A percentile compares a stretch with the other conserved stretches of the same genome.
These are phyloP conservation scores for Fusarium albosuccineum DNA, from an alignment of 2,329 filamentous ascomycete genomes.

Conservation along the genomic window DNA sequence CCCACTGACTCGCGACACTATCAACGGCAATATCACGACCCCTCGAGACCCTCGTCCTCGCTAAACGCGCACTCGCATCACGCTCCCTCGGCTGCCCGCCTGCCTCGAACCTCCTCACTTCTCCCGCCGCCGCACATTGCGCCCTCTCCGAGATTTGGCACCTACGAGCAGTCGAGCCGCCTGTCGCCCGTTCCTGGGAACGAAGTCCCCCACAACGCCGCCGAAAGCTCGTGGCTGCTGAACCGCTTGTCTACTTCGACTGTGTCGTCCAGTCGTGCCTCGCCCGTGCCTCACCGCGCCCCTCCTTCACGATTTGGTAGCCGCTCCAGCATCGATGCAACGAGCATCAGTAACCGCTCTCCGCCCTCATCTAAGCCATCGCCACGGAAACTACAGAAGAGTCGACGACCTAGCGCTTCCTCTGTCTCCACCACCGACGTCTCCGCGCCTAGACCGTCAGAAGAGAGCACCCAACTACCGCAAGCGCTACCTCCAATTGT, in stretches of 20 bases:
- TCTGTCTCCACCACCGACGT: conserved; percentile 29
- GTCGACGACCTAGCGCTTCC: conserved; percentile 49
- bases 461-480: conserved; percentile 29
- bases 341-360: conserved; percentile 50
- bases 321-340: conserved; percentile 60
- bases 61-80: conserved; percentile 45
- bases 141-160: conserved; percentile 36
- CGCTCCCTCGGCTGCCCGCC: conserved; percentile 49
- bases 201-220: conserved; percentile 49
- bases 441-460: conserved; percentile 14
- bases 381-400: conserved; percentile 56
- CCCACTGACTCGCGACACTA: conserved; percentile 39
- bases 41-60: conserved; percentile 36
- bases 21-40: conserved; percentile 31
- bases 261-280: conserved; percentile 59
- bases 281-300: conserved; percentile 50
- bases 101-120: conserved; percentile 60
- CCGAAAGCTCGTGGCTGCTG: conserved; percentile 61
- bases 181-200: conserved; percentile 34
- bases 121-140: conserved; percentile 55
- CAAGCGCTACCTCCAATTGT: conserved; percentile 44
- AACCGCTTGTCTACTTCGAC: conserved; percentile 69
- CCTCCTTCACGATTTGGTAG: conserved; percentile 53
- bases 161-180: conserved; percentile 34
- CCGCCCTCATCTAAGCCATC: conserved; percentile 48